phyloP scores from a whole-genome alignment of 1,284 basidiomycete species.

The Cryptococcus sp. region DNA sequence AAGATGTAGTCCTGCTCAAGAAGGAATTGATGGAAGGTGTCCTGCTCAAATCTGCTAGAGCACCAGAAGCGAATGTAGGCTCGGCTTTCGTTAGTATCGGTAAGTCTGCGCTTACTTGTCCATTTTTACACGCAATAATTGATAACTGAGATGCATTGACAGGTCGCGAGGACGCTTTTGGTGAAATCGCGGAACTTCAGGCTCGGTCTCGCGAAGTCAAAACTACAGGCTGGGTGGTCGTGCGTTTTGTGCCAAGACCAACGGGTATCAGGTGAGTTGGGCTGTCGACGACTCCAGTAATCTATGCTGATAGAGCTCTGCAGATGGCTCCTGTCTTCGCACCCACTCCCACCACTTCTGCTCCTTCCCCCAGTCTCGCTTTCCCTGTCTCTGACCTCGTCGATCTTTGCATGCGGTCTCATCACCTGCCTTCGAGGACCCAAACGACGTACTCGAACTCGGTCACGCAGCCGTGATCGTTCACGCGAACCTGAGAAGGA shows the following conservation, averaged over 20 bases:
- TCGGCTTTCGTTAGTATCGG: slow-evolving; percentile 47
- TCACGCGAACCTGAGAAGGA: neutral
- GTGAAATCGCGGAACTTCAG: slow-evolving; percentile 16
- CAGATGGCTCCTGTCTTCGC: slow-evolving; percentile 45
- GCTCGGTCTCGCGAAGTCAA: slow-evolving; percentile 38
- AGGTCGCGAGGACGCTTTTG: slow-evolving; percentile 46
- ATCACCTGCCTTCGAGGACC: slow-evolving; percentile 38
- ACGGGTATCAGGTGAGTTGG: slow-evolving; percentile 44
- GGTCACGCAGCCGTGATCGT: neutral
- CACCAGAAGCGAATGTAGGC: slow-evolving; percentile 33
- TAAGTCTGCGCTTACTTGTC: slow-evolving; percentile 19
- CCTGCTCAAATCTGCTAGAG: slow-evolving; percentile 35
- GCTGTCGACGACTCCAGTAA: neutral
- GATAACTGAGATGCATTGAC: neutral
- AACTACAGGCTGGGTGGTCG: slow-evolving; percentile 52
- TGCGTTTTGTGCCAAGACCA: slow-evolving; percentile 49
- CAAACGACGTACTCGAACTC: slow-evolving; percentile 4
- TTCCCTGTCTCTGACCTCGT: slow-evolving; percentile 42
- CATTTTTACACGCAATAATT: too few species aligned
- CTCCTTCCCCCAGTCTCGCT: slow-evolving; percentile 48
- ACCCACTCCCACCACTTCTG: slow-evolving; percentile 46
- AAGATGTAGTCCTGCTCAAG: slow-evolving; percentile 43
- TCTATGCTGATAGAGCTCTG: neutral
- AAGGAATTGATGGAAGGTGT: slow-evolving; percentile 49
- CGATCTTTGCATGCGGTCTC: slow-evolving; percentile 42